Base-by-base conservation (phyloP, 805 yeast genomes). In the Zygosaccharomyces rouxii region DNA sequence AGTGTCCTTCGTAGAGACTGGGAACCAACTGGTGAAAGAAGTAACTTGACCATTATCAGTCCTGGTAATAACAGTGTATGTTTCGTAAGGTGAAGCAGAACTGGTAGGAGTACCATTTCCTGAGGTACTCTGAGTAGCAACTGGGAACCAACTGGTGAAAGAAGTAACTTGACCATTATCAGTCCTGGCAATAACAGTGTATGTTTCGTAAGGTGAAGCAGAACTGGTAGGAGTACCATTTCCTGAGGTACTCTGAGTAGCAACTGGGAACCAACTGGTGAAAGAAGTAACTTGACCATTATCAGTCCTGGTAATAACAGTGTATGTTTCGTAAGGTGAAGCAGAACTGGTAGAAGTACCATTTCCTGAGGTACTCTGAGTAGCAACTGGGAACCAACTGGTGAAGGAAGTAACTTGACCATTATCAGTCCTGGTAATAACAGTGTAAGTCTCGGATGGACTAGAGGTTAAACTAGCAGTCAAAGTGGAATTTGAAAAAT, bases 101-200 rank as follows among this genome's bases (percentile, higher is more conserved):
- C 9, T 33, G 37, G 9, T 19, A 14, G 19, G 44, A 16, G 44
- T 6, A 1, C 19, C 14, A 14, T 41, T 30, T 10, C 16, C 21
- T 14, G 21, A n/a, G 25, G 38, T 14, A 31, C 44, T 38, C 14
- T 28, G 31, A 9, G 55, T 50, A 11, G 43, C 44, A 25, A 42
- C 39, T 42, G 69, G 64, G 39, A 64, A 51, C 59, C 59, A 59
- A 25, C 64, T 61, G 37, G 66, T 60, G 51, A 53, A 48, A 29
- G 51, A 50, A 40, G 67, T 59, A 21, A 51, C 55, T 29, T 55
- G 43, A 38, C 57, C 65, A 11, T 50, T 45, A n/a, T 53, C 47
- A 16, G 65, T 62, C 29, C 47, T 52, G 35, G 66, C 58, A 43
- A 59, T 49, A 31, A 55, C 48, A 35, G 25, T 45, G 19, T 39